phyloP scores from a whole-genome alignment of 352 stramenopile species.

The Pythium biforme region DNA sequence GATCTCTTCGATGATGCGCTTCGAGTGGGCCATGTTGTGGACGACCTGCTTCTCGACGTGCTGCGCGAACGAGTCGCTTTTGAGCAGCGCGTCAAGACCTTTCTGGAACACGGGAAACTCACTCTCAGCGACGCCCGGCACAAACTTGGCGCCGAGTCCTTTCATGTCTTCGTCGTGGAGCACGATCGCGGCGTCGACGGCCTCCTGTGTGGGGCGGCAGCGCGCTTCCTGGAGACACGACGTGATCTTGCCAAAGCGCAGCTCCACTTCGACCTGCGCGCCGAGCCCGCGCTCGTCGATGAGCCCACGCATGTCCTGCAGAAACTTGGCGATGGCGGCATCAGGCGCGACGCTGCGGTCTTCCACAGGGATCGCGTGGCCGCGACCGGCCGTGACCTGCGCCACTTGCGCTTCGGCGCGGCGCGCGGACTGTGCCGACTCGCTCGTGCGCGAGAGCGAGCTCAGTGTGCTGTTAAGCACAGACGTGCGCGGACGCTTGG shows the following conservation, averaged over 20 bases:
- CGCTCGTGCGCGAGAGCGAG: constrained; percentile 74
- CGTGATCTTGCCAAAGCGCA: constrained; percentile 81
- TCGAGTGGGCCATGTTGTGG: constrained; percentile 72
- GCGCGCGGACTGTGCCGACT: constrained; percentile 68
- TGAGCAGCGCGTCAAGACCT: constrained; percentile 63
- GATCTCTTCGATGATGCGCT: constrained; percentile 78
- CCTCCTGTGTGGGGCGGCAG: constrained; percentile 69
- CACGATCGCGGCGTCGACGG: constrained; percentile 67
- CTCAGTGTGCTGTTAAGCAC: constrained; percentile 68
- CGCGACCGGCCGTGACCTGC: constrained; percentile 66
- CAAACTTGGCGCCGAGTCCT: constrained; percentile 75
- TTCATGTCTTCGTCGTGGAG: constrained; percentile 79
- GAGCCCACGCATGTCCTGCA: constrained; percentile 69
- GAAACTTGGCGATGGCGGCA: constrained; percentile 75
- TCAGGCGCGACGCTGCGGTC: constrained; percentile 66
- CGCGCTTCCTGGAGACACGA: constrained; percentile 71
- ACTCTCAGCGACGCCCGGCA: constrained; percentile 62
- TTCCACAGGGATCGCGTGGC: constrained; percentile 72
- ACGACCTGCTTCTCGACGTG: constrained; percentile 80
- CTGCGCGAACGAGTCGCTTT: constrained; percentile 66
- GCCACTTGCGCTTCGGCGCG: constrained; percentile 74
- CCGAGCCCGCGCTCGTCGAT: constrained; percentile 82
- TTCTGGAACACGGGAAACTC: constrained; percentile 74
- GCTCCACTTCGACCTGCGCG: constrained; percentile 78
- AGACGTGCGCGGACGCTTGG: constrained; percentile 48